Base-by-base conservation (phyloP, 257 asterid genomes). In the Gynochthodes officinalis region DNA sequence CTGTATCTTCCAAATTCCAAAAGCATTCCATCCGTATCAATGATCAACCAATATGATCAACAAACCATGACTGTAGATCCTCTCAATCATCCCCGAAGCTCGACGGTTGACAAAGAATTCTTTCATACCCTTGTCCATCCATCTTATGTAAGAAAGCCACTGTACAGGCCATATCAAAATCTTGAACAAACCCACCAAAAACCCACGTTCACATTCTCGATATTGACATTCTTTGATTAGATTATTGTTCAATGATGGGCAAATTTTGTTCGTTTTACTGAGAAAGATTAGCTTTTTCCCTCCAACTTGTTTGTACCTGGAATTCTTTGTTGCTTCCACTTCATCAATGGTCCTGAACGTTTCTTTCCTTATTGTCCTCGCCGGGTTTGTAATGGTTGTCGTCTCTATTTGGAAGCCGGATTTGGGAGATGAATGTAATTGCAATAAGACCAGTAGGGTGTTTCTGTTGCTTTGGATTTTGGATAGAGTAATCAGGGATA, bases 271-370 rank as follows among this genome's bases (percentile, higher is more conserved):
- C 55, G 1, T 15, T 49, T 15, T 21, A 4, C 55, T 0, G 18
- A 49, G 16, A 49, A 49, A 15, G 2, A 14, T n/a, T 18, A 49
- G 16, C 55, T 49, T 49, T 49, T 49, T 49, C 3, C n/a, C 21
- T 15, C 85, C 85, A 92, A 88, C 92, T 37, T 85, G 90, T 37
- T 37, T 37, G 71, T 86, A 92, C 58, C 90, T 88, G 12, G 89
- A 91, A 73, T 65, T 81, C 65, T 85, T 83, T 87, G 55, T 85
- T 80, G 86, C 90, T 16, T 89, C 88, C 7, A 73, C 86, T 5
- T 43, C 84, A 16, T 73, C 75, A 67, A 73, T 81, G 85, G 72
- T 71, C 54, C 58, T 81, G 74, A 78, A 80, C 37, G 33, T 82
- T 19, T 84, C 78, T 73, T 54, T 74, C 57, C 46, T 87, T n/a